Conservation (phyloP, 176 grass and related monocot species). For the Oryza meyeriana region DNA sequence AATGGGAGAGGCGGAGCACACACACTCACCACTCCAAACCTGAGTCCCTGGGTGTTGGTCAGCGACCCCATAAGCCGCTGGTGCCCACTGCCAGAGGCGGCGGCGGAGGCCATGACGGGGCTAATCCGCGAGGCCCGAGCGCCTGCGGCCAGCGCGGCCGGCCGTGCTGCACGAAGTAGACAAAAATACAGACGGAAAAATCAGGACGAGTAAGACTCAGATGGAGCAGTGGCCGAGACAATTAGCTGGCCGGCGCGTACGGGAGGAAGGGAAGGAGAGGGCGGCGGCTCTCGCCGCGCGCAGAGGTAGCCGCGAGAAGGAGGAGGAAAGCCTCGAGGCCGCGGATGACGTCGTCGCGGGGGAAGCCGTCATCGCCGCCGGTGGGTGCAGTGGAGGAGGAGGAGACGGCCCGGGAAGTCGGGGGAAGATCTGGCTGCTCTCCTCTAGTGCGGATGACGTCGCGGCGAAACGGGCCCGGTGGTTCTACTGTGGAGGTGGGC, state of each 20-base stretch:
- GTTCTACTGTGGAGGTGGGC: too few relatives aligned
- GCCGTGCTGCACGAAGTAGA: slow-evolving; percentile 2
- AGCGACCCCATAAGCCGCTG: slow-evolving; percentile 78
- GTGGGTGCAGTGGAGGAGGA: slow-evolving; percentile 8
- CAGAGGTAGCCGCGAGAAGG: slow-evolving; percentile 18
- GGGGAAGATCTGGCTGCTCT: slow-evolving; percentile 19
- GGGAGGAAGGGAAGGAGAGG: slow-evolving; percentile 30
- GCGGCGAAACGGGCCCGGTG: too few relatives aligned
- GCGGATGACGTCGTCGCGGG: slow-evolving; percentile 26
- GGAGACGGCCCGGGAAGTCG: not conserved
- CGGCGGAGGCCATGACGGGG: slow-evolving; percentile 31
- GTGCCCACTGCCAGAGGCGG: slow-evolving; percentile 33
- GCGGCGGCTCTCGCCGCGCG: slow-evolving; percentile 14
- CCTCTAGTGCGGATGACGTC: not conserved
- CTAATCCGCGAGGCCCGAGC: slow-evolving; percentile 3
- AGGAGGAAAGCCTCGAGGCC: slow-evolving; percentile 13
- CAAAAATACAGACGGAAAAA: not conserved
- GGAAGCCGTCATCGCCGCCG: slow-evolving; percentile 37
- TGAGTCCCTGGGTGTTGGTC: slow-evolving; percentile 59
- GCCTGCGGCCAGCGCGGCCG: not conserved
- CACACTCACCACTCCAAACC: slow-evolving; percentile 74
- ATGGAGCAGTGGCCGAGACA: not conserved
- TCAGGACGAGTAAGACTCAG: not conserved
- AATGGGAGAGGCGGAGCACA: not conserved
- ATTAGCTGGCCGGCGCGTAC: not conserved